Conservation (phyloP, 306 rosid genomes). For the Lablab purpureus region DNA sequence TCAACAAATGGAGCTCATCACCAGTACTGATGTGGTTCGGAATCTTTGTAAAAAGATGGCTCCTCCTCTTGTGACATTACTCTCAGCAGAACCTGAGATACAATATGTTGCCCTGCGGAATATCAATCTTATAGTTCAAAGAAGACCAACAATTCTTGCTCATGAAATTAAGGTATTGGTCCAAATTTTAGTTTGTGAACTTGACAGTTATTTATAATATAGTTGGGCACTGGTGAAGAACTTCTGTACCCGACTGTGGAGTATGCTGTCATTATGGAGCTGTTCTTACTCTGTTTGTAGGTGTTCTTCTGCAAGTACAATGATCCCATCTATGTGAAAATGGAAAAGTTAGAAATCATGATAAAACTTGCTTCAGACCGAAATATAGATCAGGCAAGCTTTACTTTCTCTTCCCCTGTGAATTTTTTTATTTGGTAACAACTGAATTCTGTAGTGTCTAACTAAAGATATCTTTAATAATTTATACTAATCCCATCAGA, state of each 20-base stretch:
- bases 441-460: not conserved
- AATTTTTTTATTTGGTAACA: not conserved
- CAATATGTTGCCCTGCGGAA: slow-evolving; percentile 98
- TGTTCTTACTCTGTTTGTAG: slow-evolving; percentile 55
- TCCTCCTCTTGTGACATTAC: slow-evolving; percentile 98
- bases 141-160: slow-evolving; percentile 97
- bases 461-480: not conserved
- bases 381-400: slow-evolving; percentile 89
- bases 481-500: slow-evolving; percentile 18
- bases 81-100: slow-evolving; percentile 99
- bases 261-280: slow-evolving; percentile 37
- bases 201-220: slow-evolving; percentile 33
- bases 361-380: slow-evolving; percentile 98
- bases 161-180: slow-evolving; percentile 97
- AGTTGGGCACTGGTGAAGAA: slow-evolving; percentile 2
- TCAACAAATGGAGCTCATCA: slow-evolving; percentile 99
- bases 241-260: slow-evolving; percentile 22
- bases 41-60: slow-evolving; percentile 99
- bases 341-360: slow-evolving; percentile 99
- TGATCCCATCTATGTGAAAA: slow-evolving; percentile 97
- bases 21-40: slow-evolving; percentile 95
- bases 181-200: slow-evolving; percentile 33
- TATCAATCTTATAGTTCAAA: slow-evolving; percentile 98
- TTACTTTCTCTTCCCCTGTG: not conserved
- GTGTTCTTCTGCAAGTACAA: slow-evolving; percentile 99